These are phyloP conservation scores for Suillus hirtellus DNA, from an alignment of 768 basidiomycete species.

Conservation along the genomic window DNA sequence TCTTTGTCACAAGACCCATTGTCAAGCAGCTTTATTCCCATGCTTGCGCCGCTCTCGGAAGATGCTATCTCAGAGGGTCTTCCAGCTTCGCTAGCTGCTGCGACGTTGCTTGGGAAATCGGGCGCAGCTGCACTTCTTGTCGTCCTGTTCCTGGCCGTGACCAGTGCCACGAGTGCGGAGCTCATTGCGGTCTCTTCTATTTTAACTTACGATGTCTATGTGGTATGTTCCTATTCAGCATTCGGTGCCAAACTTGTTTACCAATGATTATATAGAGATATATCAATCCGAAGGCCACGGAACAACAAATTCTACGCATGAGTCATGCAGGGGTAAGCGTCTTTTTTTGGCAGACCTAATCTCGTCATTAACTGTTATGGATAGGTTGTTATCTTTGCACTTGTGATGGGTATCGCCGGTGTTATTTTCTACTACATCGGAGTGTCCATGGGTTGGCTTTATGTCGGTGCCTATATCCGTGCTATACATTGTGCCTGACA, in stretches of 20 bases:
- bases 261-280: conserved; percentile 49
- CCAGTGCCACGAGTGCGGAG: conserved; percentile 84
- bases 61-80: conserved; percentile 87
- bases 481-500: neutral
- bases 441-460: conserved; percentile 92
- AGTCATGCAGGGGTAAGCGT: conserved; percentile 62
- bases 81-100: conserved; percentile 80
- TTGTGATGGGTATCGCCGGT: conserved; percentile 82
- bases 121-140: conserved; percentile 81
- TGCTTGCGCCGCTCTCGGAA: conserved; percentile 42
- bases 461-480: conserved; percentile 49
- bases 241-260: neutral
- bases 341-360: neutral
- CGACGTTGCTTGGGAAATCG: conserved; percentile 74
- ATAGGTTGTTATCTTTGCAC: conserved; percentile 66
- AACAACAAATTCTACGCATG: conserved; percentile 65
- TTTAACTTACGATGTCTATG: conserved; percentile 85
- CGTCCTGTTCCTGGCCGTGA: conserved; percentile 85
- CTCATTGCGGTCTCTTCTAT: conserved; percentile 87
- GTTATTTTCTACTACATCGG: conserved; percentile 89
- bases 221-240: conserved; percentile 38
- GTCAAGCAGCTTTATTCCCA: conserved; percentile 49
- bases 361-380: neutral
- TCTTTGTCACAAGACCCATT: conserved; percentile 39
- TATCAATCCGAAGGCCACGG: conserved; percentile 80